Evolutionary conservation across 148 eudicot species (phyloP).

Genomic region (Tetragonia tetragonoides): DNA sequence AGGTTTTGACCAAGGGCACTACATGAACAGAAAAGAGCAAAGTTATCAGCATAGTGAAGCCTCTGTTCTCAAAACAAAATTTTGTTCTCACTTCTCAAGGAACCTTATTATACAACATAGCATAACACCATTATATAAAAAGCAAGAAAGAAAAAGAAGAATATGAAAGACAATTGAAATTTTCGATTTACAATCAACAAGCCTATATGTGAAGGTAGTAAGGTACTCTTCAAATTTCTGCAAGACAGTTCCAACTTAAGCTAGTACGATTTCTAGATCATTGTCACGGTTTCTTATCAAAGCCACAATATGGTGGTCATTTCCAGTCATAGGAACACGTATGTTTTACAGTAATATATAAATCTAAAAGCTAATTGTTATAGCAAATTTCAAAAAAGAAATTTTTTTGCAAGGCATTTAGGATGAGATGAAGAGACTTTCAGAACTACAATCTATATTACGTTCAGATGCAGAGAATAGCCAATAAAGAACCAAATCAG

Average conservation of each 20-base stretch:
- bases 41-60: not conserved
- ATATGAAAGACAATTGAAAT: not conserved
- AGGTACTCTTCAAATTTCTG: too few species aligned
- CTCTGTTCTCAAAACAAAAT: not conserved
- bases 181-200: not conserved
- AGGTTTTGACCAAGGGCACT: conserved; percentile 93
- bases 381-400: too few species aligned
- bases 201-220: not conserved
- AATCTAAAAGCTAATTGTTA: too few species aligned
- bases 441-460: too few species aligned
- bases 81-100: too few species aligned
- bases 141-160: not conserved
- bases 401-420: not conserved
- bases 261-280: not conserved
- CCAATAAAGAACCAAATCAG: not conserved
- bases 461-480: not conserved
- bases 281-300: not conserved
- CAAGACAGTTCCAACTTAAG: not conserved
- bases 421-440: not conserved
- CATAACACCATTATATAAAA: too few species aligned
- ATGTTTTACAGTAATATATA: too few species aligned
- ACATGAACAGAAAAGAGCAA: conserved; percentile 21
- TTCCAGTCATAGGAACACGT: not conserved
- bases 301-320: not conserved
- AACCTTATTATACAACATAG: not conserved